Evolutionary conservation across 768 basidiomycete genomes (phyloP), one percentile per base, ranked within the genome.

Genomic region (Termitomyces sp.): DNA sequence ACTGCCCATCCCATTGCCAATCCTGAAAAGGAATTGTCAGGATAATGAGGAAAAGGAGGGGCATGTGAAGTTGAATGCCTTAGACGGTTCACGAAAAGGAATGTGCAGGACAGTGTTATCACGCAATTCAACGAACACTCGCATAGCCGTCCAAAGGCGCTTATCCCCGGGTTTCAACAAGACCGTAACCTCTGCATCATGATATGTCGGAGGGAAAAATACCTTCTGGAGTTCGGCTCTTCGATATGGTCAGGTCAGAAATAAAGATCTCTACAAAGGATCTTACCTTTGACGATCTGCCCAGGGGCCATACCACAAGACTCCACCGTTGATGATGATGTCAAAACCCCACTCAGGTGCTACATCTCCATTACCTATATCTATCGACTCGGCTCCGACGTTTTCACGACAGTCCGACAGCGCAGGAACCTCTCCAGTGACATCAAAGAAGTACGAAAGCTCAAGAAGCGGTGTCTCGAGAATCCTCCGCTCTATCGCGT

Each of bases 271-370:
- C 20, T 7, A 37, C 1, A 18, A 24, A 40, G 26, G 13, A 52
- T 22, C 58, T 64, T 67, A 87, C 91, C 95, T 79, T 71, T 97
- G 96, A 26, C 95, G 82, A 73, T 98, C 96, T 24, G 95, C 89
- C 96, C 96, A 98, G 4, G 96, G 96, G 5, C 96, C 96, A 68
- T 98, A 98, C 20, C 84, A 82, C 36, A 97, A 62, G 36, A 79
- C 70, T 0, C 93, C 95, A 18, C 86, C 86, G 57, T 84, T 76
- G n/a, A 98, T 76, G 18, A 87, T 80, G 18, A 98, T 64, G 66
- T 98, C 92, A 26, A 97, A 74, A 3, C 95, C 96, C 92, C 95
- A 98, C 67, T 98, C 93, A 6, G 96, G 96, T 22, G 90, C 79
- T 42, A 88, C 67, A 65, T 91, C 95, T 1, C 93, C 89, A 67